Conservation (phyloP, 805 yeast species). For the Kluyveromyces nonfermentans region DNA sequence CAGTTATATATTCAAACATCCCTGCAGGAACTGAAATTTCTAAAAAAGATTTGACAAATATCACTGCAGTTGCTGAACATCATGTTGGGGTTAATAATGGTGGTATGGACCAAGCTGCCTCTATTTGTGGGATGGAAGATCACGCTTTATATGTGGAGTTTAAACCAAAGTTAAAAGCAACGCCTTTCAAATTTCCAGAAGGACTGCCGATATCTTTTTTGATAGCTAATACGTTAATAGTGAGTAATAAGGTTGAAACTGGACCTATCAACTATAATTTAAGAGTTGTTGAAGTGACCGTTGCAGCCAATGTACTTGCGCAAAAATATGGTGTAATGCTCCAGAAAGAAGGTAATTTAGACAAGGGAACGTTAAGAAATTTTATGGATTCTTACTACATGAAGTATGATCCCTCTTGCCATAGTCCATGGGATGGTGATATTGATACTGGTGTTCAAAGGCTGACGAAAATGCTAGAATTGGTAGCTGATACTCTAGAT, state of each 20-base stretch:
- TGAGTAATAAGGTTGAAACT: conserved; percentile 58
- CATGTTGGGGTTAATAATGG: conserved; percentile 68
- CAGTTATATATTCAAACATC: conserved; percentile 46
- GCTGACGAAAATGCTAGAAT: conserved; percentile 33
- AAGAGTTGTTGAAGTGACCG: conserved; percentile 61
- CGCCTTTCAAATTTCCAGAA: conserved; percentile 45
- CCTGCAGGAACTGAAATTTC: conserved; percentile 29
- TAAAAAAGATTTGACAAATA: conserved; percentile 44
- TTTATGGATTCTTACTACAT: conserved; percentile 43
- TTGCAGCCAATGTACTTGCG: conserved; percentile 56
- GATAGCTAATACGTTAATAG: conserved; percentile 53
- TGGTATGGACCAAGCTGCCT: conserved; percentile 75
- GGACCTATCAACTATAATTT: conserved; percentile 63
- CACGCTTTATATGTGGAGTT: conserved; percentile 54
- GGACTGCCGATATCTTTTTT: conserved; percentile 42
- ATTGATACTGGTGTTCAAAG: conserved; percentile 34
- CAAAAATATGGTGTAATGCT: conserved; percentile 35
- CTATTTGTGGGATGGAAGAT: conserved; percentile 50
- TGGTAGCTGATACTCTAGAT: conserved; percentile 38
- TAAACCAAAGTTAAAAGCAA: conserved; percentile 47
- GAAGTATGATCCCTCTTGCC: conserved; percentile 12
- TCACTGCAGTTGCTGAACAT: conserved; percentile 60
- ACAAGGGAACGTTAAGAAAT: conserved; percentile 55
- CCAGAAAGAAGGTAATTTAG: conserved; percentile 41
- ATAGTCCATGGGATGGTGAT: conserved; percentile 39